Evolutionary conservation across 306 rosid species (phyloP).

Genomic region (Aeschynomene evenia): DNA sequence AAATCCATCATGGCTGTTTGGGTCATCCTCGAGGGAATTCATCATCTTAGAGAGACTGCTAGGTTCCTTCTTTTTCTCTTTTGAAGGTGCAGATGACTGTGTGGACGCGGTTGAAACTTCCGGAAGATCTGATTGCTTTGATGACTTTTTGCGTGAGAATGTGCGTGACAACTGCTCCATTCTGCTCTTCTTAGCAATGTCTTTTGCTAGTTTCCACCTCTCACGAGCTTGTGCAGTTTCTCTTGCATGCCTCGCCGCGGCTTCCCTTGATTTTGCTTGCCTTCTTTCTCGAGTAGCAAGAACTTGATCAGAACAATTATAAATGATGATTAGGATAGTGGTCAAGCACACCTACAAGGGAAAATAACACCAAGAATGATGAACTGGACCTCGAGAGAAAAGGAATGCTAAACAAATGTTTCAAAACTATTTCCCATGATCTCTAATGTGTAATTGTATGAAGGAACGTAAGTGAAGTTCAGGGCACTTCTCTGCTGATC

Average conservation of each 20-base stretch:
- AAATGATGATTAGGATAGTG: conserved; percentile 52
- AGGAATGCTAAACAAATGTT: neutral
- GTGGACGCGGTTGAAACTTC: conserved; percentile 39
- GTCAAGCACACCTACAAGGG: conserved; percentile 60
- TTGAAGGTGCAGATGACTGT: conserved; percentile 35
- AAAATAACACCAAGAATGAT: conserved; percentile 28
- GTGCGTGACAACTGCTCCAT: conserved; percentile 51
- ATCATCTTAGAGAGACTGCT: conserved; percentile 60
- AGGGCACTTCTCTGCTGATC: neutral
- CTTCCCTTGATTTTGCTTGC: conserved; percentile 71
- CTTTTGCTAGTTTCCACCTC: conserved; percentile 69
- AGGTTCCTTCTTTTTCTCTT: conserved; percentile 46
- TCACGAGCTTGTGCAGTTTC: conserved; percentile 78
- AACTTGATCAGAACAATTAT: conserved; percentile 78
- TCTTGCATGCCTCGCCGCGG: conserved; percentile 69
- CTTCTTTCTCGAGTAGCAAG: conserved; percentile 72
- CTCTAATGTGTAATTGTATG: too few species aligned
- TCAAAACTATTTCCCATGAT: neutral
- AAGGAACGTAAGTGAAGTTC: too few species aligned
- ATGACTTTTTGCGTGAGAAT: conserved; percentile 69
- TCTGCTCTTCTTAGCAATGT: conserved; percentile 48
- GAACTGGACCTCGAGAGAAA: conserved; percentile 10
- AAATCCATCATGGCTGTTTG: conserved; percentile 57
- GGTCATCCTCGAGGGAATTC: conserved; percentile 56
- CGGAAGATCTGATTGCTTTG: conserved; percentile 36